Evolutionary conservation across 768 basidiomycete species (phyloP), one percentile per base, ranked within the genome.

Genomic region (Podaxis carcinomalis): DNA sequence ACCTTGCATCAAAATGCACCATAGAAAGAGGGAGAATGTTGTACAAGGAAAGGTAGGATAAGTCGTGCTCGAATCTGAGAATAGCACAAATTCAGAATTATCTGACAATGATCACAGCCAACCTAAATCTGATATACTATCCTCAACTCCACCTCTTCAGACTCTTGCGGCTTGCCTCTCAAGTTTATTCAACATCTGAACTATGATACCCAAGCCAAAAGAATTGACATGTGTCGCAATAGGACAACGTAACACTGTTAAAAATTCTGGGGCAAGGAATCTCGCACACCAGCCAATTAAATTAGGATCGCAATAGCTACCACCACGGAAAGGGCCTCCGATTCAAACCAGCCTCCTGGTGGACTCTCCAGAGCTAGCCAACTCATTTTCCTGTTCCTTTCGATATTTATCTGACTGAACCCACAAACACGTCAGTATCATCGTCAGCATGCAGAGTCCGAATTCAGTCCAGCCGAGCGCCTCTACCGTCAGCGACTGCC

Each of bases 391-490:
- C 56, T 63, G 46, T 25, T 59, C 54, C 39, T 32, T 64, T 59
- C 37, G 63, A 56, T 28, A 61, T 49, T 35, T 64, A 66, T 25
- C 58, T 62, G 62, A 56, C 57, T 67, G 25, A 63, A 78, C 65
- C 78, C 78, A 79, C 49, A 77, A 51, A 62, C 83, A 79, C 11
- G 89, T 88, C 35, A 78, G 77, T 4, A 80, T 56, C 46, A 89
- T 70, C 5, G 87, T 83, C 62, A 86, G 57, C 10, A 78, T 57
- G 66, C 86, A 87, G 19, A 92, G 70, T 5, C 78, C 81, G 63
- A 90, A 86, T 64, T 90, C 88, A 53, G 86, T 83, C 90, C 90
- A 92, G 4, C 88, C 89, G 14, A 92, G 69, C 0, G 86, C 86
- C 71, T 89, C 87, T 5, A 90, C 85, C 4, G 89, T 89, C 63